phyloP scores from a whole-genome alignment of 1,284 basidiomycete species.

The Puccinia hordei region DNA sequence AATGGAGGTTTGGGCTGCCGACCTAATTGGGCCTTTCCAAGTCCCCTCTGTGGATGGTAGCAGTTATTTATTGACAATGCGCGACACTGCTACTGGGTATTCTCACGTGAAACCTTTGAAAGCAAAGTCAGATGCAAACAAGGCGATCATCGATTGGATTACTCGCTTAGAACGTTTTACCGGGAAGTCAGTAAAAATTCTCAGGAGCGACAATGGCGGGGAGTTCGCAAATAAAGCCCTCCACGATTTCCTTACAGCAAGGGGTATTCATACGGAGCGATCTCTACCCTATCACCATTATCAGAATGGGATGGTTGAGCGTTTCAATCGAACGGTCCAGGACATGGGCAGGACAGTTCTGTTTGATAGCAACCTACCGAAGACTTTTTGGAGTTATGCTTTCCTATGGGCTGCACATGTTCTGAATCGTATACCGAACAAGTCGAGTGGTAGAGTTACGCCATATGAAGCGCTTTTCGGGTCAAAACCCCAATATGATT shows the following conservation, averaged over 20 bases:
- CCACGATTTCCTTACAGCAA: background rate
- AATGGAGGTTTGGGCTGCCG: background rate
- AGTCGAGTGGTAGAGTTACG: background rate
- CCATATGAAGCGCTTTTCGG: slow-evolving; percentile 2
- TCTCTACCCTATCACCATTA: slow-evolving; percentile 3
- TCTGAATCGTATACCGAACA: background rate
- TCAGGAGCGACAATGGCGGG: background rate
- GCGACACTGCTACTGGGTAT: background rate
- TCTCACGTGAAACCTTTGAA: background rate
- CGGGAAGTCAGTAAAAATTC: background rate
- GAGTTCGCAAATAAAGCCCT: background rate
- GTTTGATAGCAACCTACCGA: background rate
- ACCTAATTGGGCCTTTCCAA: background rate
- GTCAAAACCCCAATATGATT: slow-evolving; percentile 4
- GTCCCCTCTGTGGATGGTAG: background rate
- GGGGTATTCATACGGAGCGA: background rate
- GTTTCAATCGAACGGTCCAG: background rate
- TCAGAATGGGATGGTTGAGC: slow-evolving; percentile 20
- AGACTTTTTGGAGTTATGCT: slow-evolving; percentile 13
- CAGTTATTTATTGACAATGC: background rate
- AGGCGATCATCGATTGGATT: background rate
- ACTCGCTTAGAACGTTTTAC: background rate
- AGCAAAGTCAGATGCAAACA: background rate
- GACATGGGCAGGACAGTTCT: slow-evolving; percentile 24
- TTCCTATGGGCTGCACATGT: slow-evolving; percentile 10